Conservation (phyloP, 768 basidiomycete species). For the Lactarius indigo region DNA sequence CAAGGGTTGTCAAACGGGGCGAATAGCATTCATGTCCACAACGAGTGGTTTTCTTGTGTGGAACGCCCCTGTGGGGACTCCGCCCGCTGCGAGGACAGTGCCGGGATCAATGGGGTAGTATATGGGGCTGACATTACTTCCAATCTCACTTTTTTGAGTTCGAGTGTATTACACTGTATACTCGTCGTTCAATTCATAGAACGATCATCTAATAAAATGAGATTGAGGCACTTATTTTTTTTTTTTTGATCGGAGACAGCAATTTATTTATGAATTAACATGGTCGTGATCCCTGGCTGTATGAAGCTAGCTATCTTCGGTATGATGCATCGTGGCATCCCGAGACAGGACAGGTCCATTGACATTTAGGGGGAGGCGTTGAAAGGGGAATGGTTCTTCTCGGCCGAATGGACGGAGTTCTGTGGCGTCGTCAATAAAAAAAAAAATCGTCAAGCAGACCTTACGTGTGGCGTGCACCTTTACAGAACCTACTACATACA, state of each 20-base stretch:
- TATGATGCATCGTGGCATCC: not conserved
- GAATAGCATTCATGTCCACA: slow-evolving; percentile 40
- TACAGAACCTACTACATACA: too few relatives aligned
- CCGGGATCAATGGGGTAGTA: slow-evolving; percentile 72
- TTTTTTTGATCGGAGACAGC: not conserved
- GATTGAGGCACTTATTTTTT: not conserved
- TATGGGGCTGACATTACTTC: slow-evolving; percentile 64
- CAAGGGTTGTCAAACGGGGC: not conserved
- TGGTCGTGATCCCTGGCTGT: not conserved
- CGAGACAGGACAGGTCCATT: not conserved
- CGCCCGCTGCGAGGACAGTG: slow-evolving; percentile 73
- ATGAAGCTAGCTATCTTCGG: not conserved
- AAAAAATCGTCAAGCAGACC: not conserved
- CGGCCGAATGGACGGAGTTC: not conserved
- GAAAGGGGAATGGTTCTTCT: too few relatives aligned
- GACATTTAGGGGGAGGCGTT: not conserved
- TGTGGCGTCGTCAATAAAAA: not conserved
- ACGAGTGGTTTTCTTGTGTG: slow-evolving; percentile 35
- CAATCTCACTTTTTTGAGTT: not conserved
- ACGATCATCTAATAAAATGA: not conserved
- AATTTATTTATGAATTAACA: too few relatives aligned
- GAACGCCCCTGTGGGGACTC: slow-evolving; percentile 76
- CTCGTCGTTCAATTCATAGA: too few relatives aligned
- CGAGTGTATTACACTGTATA: too few relatives aligned
- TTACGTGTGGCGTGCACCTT: too few relatives aligned